phyloP scores from a whole-genome alignment of 2,329 filamentous ascomycete species.

The Aureobasidium subglaciale region DNA sequence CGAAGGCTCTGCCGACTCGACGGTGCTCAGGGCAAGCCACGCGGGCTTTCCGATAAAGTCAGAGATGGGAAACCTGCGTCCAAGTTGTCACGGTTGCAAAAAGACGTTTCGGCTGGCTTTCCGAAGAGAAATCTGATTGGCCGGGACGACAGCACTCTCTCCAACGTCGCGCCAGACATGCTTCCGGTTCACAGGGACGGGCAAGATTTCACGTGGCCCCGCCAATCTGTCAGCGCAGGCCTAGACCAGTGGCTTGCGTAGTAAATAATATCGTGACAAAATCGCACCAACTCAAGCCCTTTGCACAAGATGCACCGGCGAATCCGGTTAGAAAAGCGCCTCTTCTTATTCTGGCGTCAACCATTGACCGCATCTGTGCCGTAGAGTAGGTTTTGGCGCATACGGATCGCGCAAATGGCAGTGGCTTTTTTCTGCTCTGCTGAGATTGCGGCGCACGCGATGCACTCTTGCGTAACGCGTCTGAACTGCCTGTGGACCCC shows the following conservation, averaged over 20 bases:
- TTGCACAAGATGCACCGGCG: not conserved
- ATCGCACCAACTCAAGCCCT: not conserved
- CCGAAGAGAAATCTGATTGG: not conserved
- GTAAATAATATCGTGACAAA: slow-evolving; percentile 1
- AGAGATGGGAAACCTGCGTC: not conserved
- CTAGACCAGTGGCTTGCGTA: slow-evolving; percentile 10
- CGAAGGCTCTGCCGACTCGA: not conserved
- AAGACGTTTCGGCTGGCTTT: not conserved
- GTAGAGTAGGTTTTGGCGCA: not conserved
- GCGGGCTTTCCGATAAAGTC: slow-evolving; percentile 1
- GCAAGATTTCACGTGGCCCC: not conserved
- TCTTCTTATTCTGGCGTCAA: not conserved
- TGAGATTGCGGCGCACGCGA: not conserved
- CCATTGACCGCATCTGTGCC: slow-evolving; percentile 3
- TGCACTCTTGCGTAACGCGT: not conserved
- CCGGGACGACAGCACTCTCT: not conserved
- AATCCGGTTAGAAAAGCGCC: not conserved
- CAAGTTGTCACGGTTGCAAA: not conserved
- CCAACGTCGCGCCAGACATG: not conserved
- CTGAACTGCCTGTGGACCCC: not conserved
- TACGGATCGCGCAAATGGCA: not conserved
- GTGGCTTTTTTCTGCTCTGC: slow-evolving; percentile 1
- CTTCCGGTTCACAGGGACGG: not conserved
- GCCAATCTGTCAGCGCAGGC: slow-evolving; percentile 2
- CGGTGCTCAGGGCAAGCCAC: not conserved